Conservation (phyloP, 1,139 yeast genomes). For the Wickerhamiella infanticola region DNA sequence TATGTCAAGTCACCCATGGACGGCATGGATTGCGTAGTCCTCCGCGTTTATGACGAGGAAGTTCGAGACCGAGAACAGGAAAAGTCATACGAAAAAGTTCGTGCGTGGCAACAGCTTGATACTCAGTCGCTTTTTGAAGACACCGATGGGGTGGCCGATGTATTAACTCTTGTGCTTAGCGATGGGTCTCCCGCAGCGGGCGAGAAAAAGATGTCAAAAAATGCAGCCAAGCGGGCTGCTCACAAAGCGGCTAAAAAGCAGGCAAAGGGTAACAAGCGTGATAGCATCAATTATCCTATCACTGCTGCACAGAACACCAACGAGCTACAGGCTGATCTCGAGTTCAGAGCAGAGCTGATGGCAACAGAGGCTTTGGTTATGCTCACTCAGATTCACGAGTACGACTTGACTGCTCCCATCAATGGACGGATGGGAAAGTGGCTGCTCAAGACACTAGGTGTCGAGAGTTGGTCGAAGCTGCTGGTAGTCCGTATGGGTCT, state of each 20-base stretch:
- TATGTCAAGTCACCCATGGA: constrained; percentile 23
- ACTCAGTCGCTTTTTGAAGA: constrained; percentile 21
- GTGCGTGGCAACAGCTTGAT: constrained; percentile 28
- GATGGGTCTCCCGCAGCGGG: constrained; percentile 15
- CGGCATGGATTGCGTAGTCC: constrained; percentile 26
- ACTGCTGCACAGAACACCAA: constrained; percentile 16
- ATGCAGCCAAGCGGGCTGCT: constrained; percentile 25
- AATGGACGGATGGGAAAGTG: constrained; percentile 16
- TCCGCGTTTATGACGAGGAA: constrained; percentile 23
- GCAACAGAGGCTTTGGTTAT: constrained; percentile 31
- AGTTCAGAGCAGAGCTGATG: constrained; percentile 25
- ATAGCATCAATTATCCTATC: constrained; percentile 12
- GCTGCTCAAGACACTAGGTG: constrained; percentile 25
- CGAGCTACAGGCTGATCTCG: constrained; percentile 17
- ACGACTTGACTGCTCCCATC: constrained; percentile 28
- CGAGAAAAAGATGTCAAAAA: constrained; percentile 28
- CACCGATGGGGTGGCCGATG: constrained; percentile 11
- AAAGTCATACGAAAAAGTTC: constrained; percentile 17
- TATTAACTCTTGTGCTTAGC: background rate
- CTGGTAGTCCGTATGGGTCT: constrained; percentile 29
- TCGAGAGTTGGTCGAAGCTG: constrained; percentile 22
- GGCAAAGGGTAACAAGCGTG: constrained; percentile 18
- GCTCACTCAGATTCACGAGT: constrained; percentile 26
- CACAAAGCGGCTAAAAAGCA: constrained; percentile 25
- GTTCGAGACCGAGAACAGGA: constrained; percentile 1